Percentiles rank a stretch among this genome's conserved stretches.
These are phyloP conservation scores for Pseudocercospora ulei DNA, from an alignment of 2,329 filamentous ascomycete genomes.

Conservation along the genomic window DNA sequence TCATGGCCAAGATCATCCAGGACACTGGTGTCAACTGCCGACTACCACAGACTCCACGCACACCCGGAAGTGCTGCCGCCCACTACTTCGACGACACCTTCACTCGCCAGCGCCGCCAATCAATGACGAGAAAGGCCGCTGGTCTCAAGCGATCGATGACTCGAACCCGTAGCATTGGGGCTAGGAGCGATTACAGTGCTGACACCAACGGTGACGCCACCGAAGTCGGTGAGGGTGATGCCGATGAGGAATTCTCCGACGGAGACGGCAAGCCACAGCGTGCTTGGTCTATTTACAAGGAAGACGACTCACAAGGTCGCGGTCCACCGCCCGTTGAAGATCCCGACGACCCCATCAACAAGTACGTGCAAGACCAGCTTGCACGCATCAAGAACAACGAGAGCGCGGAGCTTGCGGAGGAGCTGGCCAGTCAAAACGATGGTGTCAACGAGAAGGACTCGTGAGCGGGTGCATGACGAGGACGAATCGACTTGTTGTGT, in stretches of 20 bases:
- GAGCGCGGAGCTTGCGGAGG: slow-evolving; percentile 49
- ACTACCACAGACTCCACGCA: slow-evolving; percentile 84
- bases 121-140: slow-evolving; percentile 52
- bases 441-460: slow-evolving; percentile 22
- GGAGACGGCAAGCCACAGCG: slow-evolving; percentile 27
- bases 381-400: slow-evolving; percentile 57
- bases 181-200: slow-evolving; percentile 62
- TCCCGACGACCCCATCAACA: slow-evolving; percentile 56
- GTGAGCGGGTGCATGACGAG: neutral
- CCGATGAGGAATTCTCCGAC: slow-evolving; percentile 23
- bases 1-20: slow-evolving; percentile 94
- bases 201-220: slow-evolving; percentile 30
- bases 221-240: slow-evolving; percentile 35
- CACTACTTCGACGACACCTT: slow-evolving; percentile 96
- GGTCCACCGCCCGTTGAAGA: slow-evolving; percentile 30
- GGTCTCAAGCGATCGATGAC: slow-evolving; percentile 34
- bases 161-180: slow-evolving; percentile 61
- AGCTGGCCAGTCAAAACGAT: slow-evolving; percentile 49
- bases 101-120: slow-evolving; percentile 44
- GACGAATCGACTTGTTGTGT: neutral
- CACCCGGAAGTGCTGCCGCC: slow-evolving; percentile 68
- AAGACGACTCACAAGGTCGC: slow-evolving; percentile 40
- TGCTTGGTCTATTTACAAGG: slow-evolving; percentile 44
- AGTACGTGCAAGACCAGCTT: slow-evolving; percentile 74
- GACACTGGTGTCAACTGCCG: slow-evolving; percentile 88